Evolutionary conservation across 495 filamentous ascomycete species (phyloP), one percentile per base, ranked within the genome.

Genomic region (Lasiosphaeria ovina): DNA sequence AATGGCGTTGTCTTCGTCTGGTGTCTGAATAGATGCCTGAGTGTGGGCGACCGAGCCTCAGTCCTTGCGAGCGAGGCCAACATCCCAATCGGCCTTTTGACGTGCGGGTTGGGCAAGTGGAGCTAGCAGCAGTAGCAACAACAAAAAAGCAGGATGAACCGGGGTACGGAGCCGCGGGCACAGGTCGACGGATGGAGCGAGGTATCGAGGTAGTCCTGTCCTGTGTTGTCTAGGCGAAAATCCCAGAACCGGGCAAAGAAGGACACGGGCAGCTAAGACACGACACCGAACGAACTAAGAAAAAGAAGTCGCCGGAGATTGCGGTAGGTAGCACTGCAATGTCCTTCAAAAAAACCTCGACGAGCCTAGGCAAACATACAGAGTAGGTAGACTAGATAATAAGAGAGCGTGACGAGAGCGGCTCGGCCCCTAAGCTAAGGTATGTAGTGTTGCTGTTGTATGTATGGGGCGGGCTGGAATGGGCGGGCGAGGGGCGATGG

Each of bases 1-100:
- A 71, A 57, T 38, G 62, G 63, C 12, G 60, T 45, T 33, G 61
- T 61, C 17, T 64, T 53, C 34, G 51, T 54, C 9, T 60, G 67
- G 17, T 66, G 60, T 61, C 52, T 64, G 40, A 63, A 31, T 54
- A 72, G 60, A 59, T 64, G 62, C 60, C 66, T 69, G 51, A 72
- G 62, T 45, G 66, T 62, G 60, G 72, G 61, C 63, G 70, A 74
- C 68, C 70, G 68, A 62, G 68, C 66, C 66, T 69, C 68, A 66
- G 64, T 62, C 44, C 70, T 45, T 55, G 62, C 64, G 59, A 71
- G 62, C 48, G 61, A 55, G 62, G 69, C 55, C 61, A 73, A 73
- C 71, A 73, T 73, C 63, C 63, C 64, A 60, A 65, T 33, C 6
- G 54, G 55, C 32, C 17, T 31, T 55, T 59, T 57, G 31, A 32